These are phyloP conservation scores for Corniculantispora saksenae DNA, from an alignment of 2,329 filamentous ascomycete genomes.

Conservation along the genomic window DNA sequence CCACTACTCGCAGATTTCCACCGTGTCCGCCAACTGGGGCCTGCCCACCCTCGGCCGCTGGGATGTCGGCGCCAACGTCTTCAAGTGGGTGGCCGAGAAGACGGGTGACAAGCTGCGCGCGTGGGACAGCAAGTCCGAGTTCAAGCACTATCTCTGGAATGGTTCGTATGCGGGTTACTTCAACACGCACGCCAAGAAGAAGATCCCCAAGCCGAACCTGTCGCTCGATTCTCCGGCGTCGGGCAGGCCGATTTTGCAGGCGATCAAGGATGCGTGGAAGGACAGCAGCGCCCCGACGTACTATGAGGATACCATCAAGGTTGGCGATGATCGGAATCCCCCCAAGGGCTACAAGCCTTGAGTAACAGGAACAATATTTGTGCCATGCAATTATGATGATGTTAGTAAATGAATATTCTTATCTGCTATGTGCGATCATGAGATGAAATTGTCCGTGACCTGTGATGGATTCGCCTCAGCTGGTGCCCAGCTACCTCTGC, in stretches of 20 bases:
- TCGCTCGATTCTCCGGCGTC: constrained; percentile 29
- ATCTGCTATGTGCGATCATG: too few species aligned
- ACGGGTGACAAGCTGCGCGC: constrained; percentile 56
- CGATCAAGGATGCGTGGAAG: constrained; percentile 41
- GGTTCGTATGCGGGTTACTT: constrained; percentile 54
- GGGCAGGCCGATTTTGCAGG: constrained; percentile 37
- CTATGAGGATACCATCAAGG: constrained; percentile 41
- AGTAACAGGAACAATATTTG: not conserved
- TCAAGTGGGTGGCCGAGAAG: constrained; percentile 58
- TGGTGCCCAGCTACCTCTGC: too few species aligned
- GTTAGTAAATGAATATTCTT: too few species aligned
- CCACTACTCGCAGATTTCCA: constrained; percentile 70
- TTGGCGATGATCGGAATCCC: constrained; percentile 45
- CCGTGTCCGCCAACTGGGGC: constrained; percentile 68
- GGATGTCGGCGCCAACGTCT: constrained; percentile 74
- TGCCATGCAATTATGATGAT: too few species aligned
- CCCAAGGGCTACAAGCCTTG: constrained; percentile 37
- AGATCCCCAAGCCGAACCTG: constrained; percentile 45
- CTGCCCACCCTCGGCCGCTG: constrained; percentile 69
- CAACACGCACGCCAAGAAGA: constrained; percentile 38
- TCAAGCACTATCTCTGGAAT: constrained; percentile 24
- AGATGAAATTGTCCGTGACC: too few species aligned
- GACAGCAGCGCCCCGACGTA: constrained; percentile 42
- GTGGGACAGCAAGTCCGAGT: constrained; percentile 29
- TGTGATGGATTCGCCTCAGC: too few species aligned